phyloP scores from a whole-genome alignment of 306 rosid genomes.

The Vigna angularis region DNA sequence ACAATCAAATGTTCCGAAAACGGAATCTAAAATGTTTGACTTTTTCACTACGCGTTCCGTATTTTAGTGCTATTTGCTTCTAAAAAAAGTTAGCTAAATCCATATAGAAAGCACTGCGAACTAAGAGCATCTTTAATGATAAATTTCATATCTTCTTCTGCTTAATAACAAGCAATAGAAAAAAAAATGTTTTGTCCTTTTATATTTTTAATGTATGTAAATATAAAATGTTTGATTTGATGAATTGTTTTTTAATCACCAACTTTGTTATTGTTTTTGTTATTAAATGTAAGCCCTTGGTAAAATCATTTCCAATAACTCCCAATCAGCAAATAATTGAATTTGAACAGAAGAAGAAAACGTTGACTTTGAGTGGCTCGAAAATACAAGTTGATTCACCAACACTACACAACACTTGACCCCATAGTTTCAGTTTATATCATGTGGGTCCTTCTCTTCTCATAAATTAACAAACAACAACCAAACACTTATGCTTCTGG shows the following conservation, averaged over 20 bases:
- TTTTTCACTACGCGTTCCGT: neutral
- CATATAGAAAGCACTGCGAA: neutral
- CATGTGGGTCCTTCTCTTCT: slow-evolving; percentile 5
- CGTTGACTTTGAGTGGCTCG: neutral
- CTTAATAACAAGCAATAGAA: neutral
- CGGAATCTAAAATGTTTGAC: slow-evolving; percentile 37
- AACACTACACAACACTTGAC: neutral
- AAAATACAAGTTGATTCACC: slow-evolving; percentile 33
- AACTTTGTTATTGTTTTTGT: too few relatives aligned
- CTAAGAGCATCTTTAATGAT: neutral
- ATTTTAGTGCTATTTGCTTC: neutral
- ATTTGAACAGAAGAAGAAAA: neutral
- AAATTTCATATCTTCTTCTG: neutral
- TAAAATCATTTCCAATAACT: too few relatives aligned
- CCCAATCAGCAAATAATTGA: too few relatives aligned
- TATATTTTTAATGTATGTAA: too few relatives aligned
- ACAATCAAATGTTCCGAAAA: neutral
- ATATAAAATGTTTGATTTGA: too few relatives aligned
- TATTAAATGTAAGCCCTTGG: too few relatives aligned
- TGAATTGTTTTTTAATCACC: too few relatives aligned
- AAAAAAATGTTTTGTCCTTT: too few relatives aligned
- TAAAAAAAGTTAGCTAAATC: neutral
- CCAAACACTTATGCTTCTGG: too few relatives aligned
- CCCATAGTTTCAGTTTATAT: neutral
- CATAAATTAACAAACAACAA: too few relatives aligned